These are phyloP conservation scores for Xanthoconium separans DNA, from an alignment of 1,284 basidiomycete species.

Conservation along the genomic window DNA sequence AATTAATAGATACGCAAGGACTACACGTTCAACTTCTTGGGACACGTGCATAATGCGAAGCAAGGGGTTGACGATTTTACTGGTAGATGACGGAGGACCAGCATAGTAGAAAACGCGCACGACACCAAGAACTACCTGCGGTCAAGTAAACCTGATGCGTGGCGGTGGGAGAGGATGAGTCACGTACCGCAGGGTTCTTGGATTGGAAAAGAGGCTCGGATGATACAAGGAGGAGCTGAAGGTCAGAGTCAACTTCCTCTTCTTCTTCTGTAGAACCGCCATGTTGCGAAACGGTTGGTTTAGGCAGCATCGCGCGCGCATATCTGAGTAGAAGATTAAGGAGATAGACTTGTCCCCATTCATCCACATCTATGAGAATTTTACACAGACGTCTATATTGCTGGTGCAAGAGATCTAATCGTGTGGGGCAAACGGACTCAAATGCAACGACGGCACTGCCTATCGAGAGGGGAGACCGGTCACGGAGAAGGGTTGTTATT, in stretches of 20 bases:
- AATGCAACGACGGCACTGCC: conserved; percentile 88
- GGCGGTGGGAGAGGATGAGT: background rate
- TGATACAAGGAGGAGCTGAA: conserved; percentile 74
- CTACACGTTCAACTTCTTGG: conserved; percentile 70
- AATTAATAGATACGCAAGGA: conserved; percentile 67
- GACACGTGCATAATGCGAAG: conserved; percentile 65
- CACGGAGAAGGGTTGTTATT: conserved; percentile 74
- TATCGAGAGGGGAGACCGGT: conserved; percentile 85
- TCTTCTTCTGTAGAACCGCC: conserved; percentile 40
- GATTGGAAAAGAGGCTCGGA: conserved; percentile 80
- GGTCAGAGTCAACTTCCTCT: conserved; percentile 68
- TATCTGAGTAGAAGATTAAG: conserved; percentile 83
- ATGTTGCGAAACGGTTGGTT: conserved; percentile 48
- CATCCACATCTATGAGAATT: conserved; percentile 87
- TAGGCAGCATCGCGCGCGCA: conserved; percentile 79
- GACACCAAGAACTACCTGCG: conserved; percentile 75
- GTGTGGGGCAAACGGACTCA: conserved; percentile 77
- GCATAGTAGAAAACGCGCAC: conserved; percentile 74
- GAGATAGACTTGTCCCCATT: conserved; percentile 91
- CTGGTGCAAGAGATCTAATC: conserved; percentile 84
- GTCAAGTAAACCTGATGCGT: background rate
- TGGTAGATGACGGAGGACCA: conserved; percentile 55
- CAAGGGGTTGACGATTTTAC: conserved; percentile 63
- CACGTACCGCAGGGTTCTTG: conserved; percentile 77
- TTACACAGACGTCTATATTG: conserved; percentile 87